Base-by-base conservation (phyloP, 305 asterid species). In the Caryopteris hybrid region DNA sequence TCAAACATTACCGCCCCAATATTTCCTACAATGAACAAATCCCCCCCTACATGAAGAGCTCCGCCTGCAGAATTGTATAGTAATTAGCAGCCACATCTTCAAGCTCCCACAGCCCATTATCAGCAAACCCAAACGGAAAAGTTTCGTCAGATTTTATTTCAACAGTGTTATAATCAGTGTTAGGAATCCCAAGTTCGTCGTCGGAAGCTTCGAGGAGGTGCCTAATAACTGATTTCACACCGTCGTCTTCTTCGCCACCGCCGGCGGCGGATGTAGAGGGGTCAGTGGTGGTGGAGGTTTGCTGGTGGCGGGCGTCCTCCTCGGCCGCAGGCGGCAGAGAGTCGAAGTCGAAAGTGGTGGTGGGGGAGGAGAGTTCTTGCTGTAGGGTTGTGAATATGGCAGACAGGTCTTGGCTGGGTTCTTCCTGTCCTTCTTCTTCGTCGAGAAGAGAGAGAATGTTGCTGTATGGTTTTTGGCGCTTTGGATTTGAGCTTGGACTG, bases 121-220 rank as follows among this genome's bases (percentile, higher is more conserved):
- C 86, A 1, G 61, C 64, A 39, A 80, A 74, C 53, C 54, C 73
- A 36, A 81, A 64, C 1, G 81, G 72, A 43, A 69, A 48, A 29
- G 34, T 38, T 1, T 76, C 81, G 9, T 21, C 78, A n/a, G 75
- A 76, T 25, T 70, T 66, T 1, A 55, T 45, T 18, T 67, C 83
- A 29, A 41, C 76, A 29, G 47, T 74, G 14, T 54, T 25, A n/a
- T 51, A 81, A 16, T 69, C 77, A 0, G 68, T 63, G 39, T 64
- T 81, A 0, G 95, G 97, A 43, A 90, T 82, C n/a, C 97, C 95
- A 5, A 88, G 91, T 73, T 90, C 97, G 74, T 90, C 97, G 57
- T 90, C 97, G 4, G 95, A 90, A 7, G 97, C 97, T 76, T 90
- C 95, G 0, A 88, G 88, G 33, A 90, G 97, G 64, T 83, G 95